A percentile compares a stretch with the other conserved stretches of the same genome.
These are phyloP conservation scores for Trichoderma sp. DNA, from an alignment of 2,329 filamentous ascomycete species.

Conservation along the genomic window DNA sequence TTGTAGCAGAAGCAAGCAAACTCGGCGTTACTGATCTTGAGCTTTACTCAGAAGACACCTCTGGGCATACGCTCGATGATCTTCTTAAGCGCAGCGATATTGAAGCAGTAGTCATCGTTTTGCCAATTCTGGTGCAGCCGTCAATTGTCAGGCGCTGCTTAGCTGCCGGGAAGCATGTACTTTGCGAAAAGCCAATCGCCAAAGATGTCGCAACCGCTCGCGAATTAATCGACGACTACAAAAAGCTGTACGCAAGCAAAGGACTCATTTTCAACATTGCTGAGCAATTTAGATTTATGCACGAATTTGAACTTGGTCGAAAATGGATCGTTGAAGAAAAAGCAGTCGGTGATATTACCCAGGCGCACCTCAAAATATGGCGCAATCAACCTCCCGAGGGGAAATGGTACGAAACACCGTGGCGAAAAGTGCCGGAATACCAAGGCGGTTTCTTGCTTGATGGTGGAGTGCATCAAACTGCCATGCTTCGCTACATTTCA, in stretches of 20 bases:
- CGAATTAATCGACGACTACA: conserved; percentile 11
- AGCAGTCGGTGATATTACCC: conserved; percentile 15
- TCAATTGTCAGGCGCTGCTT: conserved; percentile 7
- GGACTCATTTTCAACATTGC: conserved; percentile 17
- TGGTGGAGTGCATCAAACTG: conserved; percentile 11
- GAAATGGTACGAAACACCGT: conserved; percentile 14
- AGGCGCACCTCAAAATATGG: conserved; percentile 14
- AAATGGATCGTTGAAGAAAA: conserved; percentile 13
- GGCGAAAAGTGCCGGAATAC: conserved; percentile 10
- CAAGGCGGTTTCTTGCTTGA: conserved; percentile 16
- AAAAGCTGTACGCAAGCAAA: conserved; percentile 1
- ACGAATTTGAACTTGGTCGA: conserved; percentile 12
- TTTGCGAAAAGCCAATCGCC: conserved; percentile 17
- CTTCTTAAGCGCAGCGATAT: conserved; percentile 12
- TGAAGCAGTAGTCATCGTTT: not conserved
- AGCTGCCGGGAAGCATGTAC: conserved; percentile 12
- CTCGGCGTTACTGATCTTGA: not conserved
- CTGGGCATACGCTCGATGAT: conserved; percentile 1
- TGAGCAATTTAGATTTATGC: conserved; percentile 16
- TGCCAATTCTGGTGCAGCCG: conserved; percentile 18
- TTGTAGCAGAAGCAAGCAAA: conserved; percentile 4
- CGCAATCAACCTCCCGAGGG: conserved; percentile 2
- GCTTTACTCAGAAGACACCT: conserved; percentile 18
- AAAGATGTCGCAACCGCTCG: conserved; percentile 15
- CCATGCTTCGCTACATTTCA: conserved; percentile 5